Evolutionary conservation across 768 basidiomycete species (phyloP).

Genomic region (Fomitopsis pulvina): DNA sequence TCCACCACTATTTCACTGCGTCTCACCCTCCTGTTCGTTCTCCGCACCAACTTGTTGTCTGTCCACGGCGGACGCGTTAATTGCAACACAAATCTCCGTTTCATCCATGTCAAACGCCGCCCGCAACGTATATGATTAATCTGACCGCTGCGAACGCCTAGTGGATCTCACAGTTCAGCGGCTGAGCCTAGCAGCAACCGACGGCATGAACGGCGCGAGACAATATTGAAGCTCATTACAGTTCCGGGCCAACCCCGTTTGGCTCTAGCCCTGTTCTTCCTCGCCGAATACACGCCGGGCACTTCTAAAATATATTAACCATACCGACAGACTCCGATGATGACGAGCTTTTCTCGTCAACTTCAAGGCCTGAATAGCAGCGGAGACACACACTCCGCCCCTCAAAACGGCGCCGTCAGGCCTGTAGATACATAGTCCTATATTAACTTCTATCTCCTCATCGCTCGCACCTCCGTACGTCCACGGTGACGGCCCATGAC

Average conservation of each 20-base stretch:
- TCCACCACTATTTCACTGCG: neutral
- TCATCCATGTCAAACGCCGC: too few relatives aligned
- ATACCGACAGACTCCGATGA: neutral
- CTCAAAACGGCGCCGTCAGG: neutral
- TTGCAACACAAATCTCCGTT: too few relatives aligned
- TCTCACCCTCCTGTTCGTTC: neutral
- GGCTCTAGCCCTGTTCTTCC: neutral
- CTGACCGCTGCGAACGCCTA: too few relatives aligned
- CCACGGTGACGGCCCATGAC: neutral
- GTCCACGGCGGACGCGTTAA: too few relatives aligned
- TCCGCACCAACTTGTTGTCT: neutral
- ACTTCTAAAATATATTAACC: neutral
- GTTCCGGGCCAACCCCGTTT: neutral
- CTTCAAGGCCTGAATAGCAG: neutral
- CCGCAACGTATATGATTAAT: too few relatives aligned
- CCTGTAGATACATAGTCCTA: neutral
- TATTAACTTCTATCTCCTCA: neutral
- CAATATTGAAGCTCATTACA: neutral
- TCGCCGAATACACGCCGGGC: neutral
- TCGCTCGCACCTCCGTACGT: neutral
- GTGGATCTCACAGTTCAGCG: too few relatives aligned
- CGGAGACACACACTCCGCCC: neutral
- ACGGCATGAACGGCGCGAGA: too few relatives aligned
- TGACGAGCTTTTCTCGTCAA: neutral
- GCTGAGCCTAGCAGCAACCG: too few relatives aligned